Conservation (phyloP, 768 basidiomycete genomes). For the Kwoniella dejecticola region DNA sequence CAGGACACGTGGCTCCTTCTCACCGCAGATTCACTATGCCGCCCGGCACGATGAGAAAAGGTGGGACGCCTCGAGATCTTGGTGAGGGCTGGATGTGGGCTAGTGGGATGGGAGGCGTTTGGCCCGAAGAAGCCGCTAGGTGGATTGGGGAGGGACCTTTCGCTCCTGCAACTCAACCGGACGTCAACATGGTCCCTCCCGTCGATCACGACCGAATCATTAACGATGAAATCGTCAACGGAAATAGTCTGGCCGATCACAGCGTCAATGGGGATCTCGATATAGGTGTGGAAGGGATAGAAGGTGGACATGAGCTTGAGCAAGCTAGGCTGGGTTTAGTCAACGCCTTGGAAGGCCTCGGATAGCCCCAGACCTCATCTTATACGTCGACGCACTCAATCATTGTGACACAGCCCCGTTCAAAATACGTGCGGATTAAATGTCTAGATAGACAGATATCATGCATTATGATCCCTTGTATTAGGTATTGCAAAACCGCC, state of each 20-base stretch:
- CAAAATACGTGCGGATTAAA: too few species aligned
- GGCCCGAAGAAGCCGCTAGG: constrained; percentile 20
- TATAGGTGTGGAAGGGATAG: neutral
- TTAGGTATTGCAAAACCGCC: too few species aligned
- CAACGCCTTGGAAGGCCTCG: constrained; percentile 16
- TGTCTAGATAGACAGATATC: too few species aligned
- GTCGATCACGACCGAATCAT: too few species aligned
- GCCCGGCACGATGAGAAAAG: constrained; percentile 16
- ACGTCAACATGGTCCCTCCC: too few species aligned
- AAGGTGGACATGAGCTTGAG: constrained; percentile 7
- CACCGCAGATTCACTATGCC: constrained; percentile 40
- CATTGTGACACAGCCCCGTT: too few species aligned
- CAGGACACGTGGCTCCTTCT: constrained; percentile 45
- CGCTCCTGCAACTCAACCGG: neutral
- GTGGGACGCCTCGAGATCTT: constrained; percentile 21
- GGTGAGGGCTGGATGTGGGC: constrained; percentile 46
- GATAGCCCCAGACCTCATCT: neutral
- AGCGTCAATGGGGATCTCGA: too few species aligned
- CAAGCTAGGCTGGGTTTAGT: constrained; percentile 15
- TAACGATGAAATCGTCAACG: too few species aligned
- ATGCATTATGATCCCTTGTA: too few species aligned
- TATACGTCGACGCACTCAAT: neutral
- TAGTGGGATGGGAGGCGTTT: constrained; percentile 28
- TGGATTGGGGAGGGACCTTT: neutral
- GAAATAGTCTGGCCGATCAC: too few species aligned